Evolutionary conservation across 2,329 filamentous ascomycete genomes (phyloP), one percentile per base, ranked within the genome.

Genomic region (Fonsecaea nubica): DNA sequence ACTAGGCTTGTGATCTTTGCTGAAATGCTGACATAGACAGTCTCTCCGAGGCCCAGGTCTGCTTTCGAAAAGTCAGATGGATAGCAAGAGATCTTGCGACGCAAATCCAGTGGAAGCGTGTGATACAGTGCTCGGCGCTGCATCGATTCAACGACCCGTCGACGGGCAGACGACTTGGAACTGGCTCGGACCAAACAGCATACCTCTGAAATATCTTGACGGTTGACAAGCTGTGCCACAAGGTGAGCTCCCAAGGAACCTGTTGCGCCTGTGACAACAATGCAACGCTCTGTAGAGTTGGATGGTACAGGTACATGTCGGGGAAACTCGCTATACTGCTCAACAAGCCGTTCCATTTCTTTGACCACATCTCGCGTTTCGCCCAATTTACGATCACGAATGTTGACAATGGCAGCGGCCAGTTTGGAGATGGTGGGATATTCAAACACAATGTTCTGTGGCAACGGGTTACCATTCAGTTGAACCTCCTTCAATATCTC

Each of bases 221-320:
- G 68, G 4, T 74, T 70, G 1, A 76, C 71, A 5, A 87, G 77
- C 33, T 81, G 75, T 32, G 81, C 75, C 1, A 87, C 79, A 1
- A 89, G 78, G 69, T 90, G 87, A 0, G 86, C 82, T 1, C 89
- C 89, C 0, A 91, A 79, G 1, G 87, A 88, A 0, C 89, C 89
- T 0, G 89, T 90, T 0, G 84, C 84, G 2, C 89, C 89, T 0
- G 89, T 91, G 3, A 91, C 61, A 13, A 72, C 73, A 32, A 78
- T 69, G 48, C 75, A 75, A 64, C 64, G 69, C 4, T 74, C 72
- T 12, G 60, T 57, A 3, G 71, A 62, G 32, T 62, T 63, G 58
- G 69, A 71, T 1, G 71, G 60, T 21, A 58, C 38, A 7, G 76
- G 73, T 5, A 65, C 62, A 56, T 78, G 77, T 9, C 65, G 62